phyloP scores from a whole-genome alignment of 306 rosid genomes.

The Argentina anserina region DNA sequence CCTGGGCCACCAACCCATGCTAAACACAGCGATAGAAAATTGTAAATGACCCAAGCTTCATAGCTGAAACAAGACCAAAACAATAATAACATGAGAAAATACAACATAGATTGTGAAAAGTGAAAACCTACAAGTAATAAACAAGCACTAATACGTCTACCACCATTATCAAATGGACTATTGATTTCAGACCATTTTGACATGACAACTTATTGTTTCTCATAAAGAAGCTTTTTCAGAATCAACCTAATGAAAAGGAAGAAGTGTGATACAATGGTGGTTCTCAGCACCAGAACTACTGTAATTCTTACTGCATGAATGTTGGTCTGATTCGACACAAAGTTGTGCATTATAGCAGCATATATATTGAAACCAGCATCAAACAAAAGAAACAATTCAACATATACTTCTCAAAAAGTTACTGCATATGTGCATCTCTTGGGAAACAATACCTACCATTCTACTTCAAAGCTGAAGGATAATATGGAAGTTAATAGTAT shows the following conservation, averaged over 20 bases:
- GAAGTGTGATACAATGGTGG: background rate
- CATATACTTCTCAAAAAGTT: background rate
- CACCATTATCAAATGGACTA: background rate
- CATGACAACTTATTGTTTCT: background rate
- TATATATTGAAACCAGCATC: background rate
- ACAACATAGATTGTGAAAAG: background rate
- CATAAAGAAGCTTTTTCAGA: background rate
- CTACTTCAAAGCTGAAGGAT: background rate
- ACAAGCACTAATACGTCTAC: background rate
- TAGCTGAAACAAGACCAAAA: constrained; percentile 54
- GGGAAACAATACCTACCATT: background rate
- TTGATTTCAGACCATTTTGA: background rate
- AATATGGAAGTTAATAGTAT: background rate
- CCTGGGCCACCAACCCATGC: constrained; percentile 99
- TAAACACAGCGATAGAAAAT: constrained; percentile 82
- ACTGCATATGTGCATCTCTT: background rate
- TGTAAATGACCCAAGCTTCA: constrained; percentile 98
- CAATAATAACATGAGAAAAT: constrained; percentile 3
- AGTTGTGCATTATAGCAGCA: background rate
- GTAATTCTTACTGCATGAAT: background rate
- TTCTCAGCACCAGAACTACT: background rate
- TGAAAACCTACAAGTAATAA: background rate
- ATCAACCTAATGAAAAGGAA: background rate
- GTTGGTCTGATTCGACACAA: background rate
- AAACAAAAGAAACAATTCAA: background rate